A percentile compares a stretch with the other conserved stretches of the same genome.
phyloP scores from a whole-genome alignment of 768 basidiomycete species.

The Naematelia encephala region DNA sequence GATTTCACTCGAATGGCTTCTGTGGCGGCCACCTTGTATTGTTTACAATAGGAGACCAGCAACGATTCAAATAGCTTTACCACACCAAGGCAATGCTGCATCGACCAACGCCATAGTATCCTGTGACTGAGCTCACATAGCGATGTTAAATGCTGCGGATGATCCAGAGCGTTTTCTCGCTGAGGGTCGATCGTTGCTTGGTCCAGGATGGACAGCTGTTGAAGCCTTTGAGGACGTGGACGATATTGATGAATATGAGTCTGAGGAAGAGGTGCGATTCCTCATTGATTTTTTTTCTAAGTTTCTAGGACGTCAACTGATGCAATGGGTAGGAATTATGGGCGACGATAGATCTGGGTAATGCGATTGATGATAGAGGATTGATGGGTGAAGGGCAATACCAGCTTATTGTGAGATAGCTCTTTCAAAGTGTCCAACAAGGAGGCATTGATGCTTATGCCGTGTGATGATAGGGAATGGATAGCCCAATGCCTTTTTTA shows the following conservation, averaged over 20 bases:
- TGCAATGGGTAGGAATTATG: conserved; percentile 66
- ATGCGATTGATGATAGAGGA: conserved; percentile 47
- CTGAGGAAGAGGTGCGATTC: conserved; percentile 60
- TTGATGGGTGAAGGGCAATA: conserved; percentile 47
- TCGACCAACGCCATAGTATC: background rate
- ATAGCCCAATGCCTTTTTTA: conserved; percentile 67
- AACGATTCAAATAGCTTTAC: background rate
- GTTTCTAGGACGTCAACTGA: background rate
- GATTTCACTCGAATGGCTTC: too few relatives aligned
- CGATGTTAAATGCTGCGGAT: background rate
- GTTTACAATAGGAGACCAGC: too few relatives aligned
- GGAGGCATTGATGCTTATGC: background rate
- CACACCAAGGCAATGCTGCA: background rate
- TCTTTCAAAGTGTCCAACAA: background rate
- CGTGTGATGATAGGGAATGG: conserved; percentile 47
- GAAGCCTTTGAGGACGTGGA: conserved; percentile 66
- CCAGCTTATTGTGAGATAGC: conserved; percentile 32
- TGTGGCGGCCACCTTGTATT: too few relatives aligned
- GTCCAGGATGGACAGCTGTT: conserved; percentile 64
- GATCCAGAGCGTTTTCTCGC: background rate
- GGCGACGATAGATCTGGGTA: conserved; percentile 68
- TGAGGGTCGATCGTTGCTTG: conserved; percentile 56
- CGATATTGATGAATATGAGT: conserved; percentile 62
- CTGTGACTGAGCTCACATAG: background rate
- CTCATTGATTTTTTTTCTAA: background rate